Base-by-base conservation (phyloP, 1,284 basidiomycete species). In the Moesziomyces sp. region DNA sequence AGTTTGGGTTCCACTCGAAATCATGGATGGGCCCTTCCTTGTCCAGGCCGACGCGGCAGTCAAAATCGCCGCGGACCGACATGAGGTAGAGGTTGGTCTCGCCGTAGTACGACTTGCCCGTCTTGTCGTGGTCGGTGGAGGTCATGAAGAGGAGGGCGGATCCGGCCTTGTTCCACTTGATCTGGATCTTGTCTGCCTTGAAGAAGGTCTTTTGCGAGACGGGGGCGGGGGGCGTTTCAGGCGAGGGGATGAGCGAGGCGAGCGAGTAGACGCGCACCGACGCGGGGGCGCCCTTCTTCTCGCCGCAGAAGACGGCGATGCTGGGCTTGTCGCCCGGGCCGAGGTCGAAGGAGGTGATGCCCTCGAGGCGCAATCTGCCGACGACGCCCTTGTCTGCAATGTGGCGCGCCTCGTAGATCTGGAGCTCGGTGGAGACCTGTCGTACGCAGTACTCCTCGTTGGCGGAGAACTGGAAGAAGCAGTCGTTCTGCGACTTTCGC, bases 21-120 rank as follows among this genome's bases (percentile, higher is more conserved):
- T 98, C 96, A 82, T 97, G 94, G 74, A 99, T 94, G 1, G 94
- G 94, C 1, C 97, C 97, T 74, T 98, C 95, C 87, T 97, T 97
- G 86, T 98, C 95, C 43, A 98, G 88, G 5, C 90, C 89, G 38
- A 99, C 92, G 26, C 93, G 88, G 84, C 93, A 94, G 84, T 98
- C 95, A 77, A 95, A 98, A 76, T 93, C 92, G 40, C 96, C 95
- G n/a, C 93, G 91, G n/a, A 94, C 90, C 68, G 91, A 93, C 76
- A 98, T 89, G 49, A 98, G 88, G 85, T 97, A 98, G 77, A 99
- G 87, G 73, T 94, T 93, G 10, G 94, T 97, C 87, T 98, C 95
- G 64, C 96, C 97, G 77, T 98, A 99, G 86, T 99, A 99, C 79
- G 91, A 95, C 88, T 93, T 97, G 85, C 96, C 96, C 35, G 93